A percentile compares a stretch with the other conserved stretches of the same genome.
Conservation (phyloP, 306 rosid species). For the Dicorynia guianensis region DNA sequence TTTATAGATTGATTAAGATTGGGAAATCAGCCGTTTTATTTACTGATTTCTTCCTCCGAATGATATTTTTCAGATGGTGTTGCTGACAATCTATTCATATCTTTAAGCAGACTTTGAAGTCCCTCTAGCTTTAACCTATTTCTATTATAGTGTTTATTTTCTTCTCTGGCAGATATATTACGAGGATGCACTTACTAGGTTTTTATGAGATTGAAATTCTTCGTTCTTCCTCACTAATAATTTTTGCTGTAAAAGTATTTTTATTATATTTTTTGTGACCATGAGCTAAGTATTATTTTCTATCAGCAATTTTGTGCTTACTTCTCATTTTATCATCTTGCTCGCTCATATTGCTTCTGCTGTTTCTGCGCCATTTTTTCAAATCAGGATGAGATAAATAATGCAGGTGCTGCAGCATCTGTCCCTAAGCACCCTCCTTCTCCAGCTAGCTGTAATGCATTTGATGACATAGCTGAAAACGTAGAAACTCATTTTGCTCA, state of each 20-base stretch:
- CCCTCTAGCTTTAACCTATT: neutral
- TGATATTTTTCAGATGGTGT: neutral
- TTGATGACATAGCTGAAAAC: conserved; percentile 66
- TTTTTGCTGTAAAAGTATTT: conserved; percentile 15
- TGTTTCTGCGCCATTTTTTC: conserved; percentile 20
- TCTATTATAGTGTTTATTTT: neutral
- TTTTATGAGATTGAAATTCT: conserved; percentile 22
- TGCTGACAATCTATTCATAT: neutral
- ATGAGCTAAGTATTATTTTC: neutral
- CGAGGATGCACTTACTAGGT: conserved; percentile 1
- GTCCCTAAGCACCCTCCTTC: conserved; percentile 71
- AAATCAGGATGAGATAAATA: conserved; percentile 45
- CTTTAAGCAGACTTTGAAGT: neutral
- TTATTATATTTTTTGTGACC: conserved; percentile 23
- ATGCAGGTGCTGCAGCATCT: conserved; percentile 61
- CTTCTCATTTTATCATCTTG: neutral
- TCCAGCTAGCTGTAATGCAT: conserved; percentile 71
- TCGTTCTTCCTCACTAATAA: neutral
- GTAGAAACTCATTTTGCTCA: conserved; percentile 62
- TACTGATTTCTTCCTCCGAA: neutral
- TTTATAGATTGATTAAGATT: neutral
- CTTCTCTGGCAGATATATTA: neutral
- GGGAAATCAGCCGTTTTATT: neutral
- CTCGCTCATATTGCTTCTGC: conserved; percentile 7
- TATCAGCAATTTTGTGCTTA: neutral